Conservation (phyloP, 2,329 filamentous ascomycete species). For the Aureobasidium sp. region DNA sequence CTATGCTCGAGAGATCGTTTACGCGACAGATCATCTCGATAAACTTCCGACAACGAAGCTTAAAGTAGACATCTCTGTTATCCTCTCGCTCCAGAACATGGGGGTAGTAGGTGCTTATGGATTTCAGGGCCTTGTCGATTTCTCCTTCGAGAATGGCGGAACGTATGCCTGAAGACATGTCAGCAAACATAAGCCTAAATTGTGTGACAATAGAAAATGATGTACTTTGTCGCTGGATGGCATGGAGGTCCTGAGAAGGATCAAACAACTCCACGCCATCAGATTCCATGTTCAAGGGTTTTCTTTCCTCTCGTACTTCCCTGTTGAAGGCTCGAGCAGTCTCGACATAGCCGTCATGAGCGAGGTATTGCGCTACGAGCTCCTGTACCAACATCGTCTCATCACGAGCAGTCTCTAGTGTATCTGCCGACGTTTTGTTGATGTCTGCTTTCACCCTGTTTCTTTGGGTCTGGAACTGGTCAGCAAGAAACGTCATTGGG, state of each 20-base stretch:
- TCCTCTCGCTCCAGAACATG: slow-evolving; percentile 57
- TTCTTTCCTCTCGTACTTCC: slow-evolving; percentile 67
- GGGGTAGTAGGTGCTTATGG: slow-evolving; percentile 70
- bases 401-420: slow-evolving; percentile 53
- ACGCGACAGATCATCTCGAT: slow-evolving; percentile 83
- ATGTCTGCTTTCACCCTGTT: slow-evolving; percentile 54
- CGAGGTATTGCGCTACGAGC: slow-evolving; percentile 78
- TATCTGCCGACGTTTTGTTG: slow-evolving; percentile 46
- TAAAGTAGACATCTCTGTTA: slow-evolving; percentile 80
- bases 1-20: slow-evolving; percentile 50
- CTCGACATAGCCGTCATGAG: slow-evolving; percentile 92
- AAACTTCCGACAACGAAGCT: slow-evolving; percentile 80
- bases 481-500: slow-evolving; percentile 7
- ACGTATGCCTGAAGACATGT: slow-evolving; percentile 58
- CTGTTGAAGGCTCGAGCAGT: slow-evolving; percentile 81
- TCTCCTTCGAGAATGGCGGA: slow-evolving; percentile 83
- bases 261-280: slow-evolving; percentile 48
- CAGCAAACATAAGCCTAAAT: not conserved
- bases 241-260: slow-evolving; percentile 74
- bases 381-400: slow-evolving; percentile 76
- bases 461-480: slow-evolving; percentile 47
- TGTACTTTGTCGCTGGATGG: slow-evolving; percentile 76
- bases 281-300: slow-evolving; percentile 42
- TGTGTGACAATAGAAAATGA: slow-evolving; percentile 6
- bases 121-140: slow-evolving; percentile 80